Base-by-base conservation (phyloP, 768 basidiomycete genomes). In the Suillus hirtellus region DNA sequence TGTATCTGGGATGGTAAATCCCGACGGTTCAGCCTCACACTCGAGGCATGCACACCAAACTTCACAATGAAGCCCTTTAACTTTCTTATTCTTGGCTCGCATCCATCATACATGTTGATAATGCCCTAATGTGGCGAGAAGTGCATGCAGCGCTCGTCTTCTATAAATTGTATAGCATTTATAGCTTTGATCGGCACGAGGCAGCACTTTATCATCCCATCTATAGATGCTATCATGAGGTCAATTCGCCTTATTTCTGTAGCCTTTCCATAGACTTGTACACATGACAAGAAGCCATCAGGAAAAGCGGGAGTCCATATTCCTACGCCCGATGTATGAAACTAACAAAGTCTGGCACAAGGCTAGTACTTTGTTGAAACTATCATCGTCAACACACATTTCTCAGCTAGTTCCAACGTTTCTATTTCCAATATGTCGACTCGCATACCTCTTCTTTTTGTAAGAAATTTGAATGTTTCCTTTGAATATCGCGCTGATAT, bases 1-100 rank as follows among this genome's bases (percentile, higher is more conserved):
- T 59, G 72, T 78, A 15, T 67, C 76, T 58, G 73, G 72, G 40
- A 63, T 70, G 19, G 65, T 67, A 4, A 47, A 73, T 21, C 46
- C 52, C 11, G 69, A 68, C 31, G 71, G 62, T 19, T 5, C 53
- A 34, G 37, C 50, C 14, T 42, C 44, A 10, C 46, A 62, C 47
- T 37, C 63, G 40, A 58, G 56, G 17, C 56, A 58, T 31, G 56
- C 27, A 11, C 38, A 27, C 4, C 31, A 17, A 31, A 24, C 24
- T 56, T 21, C n/a, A 19, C 9, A 17, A 19, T 14, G 8, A 4
- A 40, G 38, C 17, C 15, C 10, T 38, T 24, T 56, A 5, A 9
- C 34, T 54, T 47, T 27, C 17, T 11, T 52, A 15, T 27, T n/a
- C 34, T n/a, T 7, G 52, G 19, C 4, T 40, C 24, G 27, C 17